Percentiles rank a stretch among this genome's conserved stretches.
Conservation (phyloP, 192 early-diverging fungal genomes). For the Backusella liffmaniae region DNA sequence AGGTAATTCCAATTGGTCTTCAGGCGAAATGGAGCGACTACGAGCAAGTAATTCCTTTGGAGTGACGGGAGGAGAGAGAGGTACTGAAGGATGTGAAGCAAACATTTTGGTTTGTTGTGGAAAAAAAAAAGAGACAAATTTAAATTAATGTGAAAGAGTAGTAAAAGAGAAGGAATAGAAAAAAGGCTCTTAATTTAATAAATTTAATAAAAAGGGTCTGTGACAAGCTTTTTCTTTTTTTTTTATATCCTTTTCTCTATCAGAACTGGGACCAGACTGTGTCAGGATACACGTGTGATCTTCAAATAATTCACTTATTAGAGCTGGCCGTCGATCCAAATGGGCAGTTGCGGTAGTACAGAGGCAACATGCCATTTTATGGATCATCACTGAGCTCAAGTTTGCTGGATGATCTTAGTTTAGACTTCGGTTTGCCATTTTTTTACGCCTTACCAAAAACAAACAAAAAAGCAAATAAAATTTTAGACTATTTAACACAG, state of each 20-base stretch:
- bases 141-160: neutral
- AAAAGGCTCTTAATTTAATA: conserved; percentile 1
- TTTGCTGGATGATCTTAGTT: neutral
- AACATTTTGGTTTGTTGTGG: neutral
- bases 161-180: conserved; percentile 1
- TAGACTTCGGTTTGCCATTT: neutral
- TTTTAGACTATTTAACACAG: neutral
- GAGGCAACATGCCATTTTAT: neutral
- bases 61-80: conserved; percentile 12
- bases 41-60: neutral
- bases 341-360: neutral
- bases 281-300: conserved; percentile 1
- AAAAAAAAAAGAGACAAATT: neutral
- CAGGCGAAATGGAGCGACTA: neutral
- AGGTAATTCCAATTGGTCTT: conserved; percentile 8
- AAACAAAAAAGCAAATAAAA: neutral
- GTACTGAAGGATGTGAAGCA: neutral
- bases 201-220: neutral
- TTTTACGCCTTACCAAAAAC: neutral
- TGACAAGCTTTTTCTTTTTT: conserved; percentile 9
- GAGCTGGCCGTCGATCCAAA: neutral
- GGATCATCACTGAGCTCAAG: neutral
- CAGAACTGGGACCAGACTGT: conserved; percentile 5
- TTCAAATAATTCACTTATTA: conserved; percentile 1
- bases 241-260: neutral